phyloP scores from a whole-genome alignment of 2,329 filamentous ascomycete genomes.

The Penicillium glabrum region DNA sequence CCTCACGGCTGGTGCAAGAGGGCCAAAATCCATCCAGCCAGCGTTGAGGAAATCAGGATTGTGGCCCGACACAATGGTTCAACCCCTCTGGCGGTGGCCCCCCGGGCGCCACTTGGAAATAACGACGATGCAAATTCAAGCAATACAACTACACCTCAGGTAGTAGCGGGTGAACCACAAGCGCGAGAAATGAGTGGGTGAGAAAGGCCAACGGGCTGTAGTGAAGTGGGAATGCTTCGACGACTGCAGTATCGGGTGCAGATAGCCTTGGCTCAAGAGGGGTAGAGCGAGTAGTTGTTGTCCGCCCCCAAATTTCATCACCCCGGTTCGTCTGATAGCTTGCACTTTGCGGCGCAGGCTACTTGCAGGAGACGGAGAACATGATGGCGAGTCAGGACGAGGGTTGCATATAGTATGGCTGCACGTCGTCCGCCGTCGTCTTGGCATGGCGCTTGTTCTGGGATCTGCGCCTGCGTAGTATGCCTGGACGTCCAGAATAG shows the following conservation, averaged over 20 bases:
- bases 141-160: slow-evolving; percentile 20
- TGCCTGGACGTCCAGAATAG: background rate
- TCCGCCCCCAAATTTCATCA: slow-evolving; percentile 1
- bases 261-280: slow-evolving; percentile 17
- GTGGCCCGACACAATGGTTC: slow-evolving; percentile 31
- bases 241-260: slow-evolving; percentile 15
- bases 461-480: slow-evolving; percentile 17
- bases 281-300: slow-evolving; percentile 9
- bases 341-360: slow-evolving; percentile 17
- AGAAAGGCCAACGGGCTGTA: slow-evolving; percentile 7
- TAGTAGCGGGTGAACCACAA: slow-evolving; percentile 10
- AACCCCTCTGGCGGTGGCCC: slow-evolving; percentile 24
- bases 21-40: slow-evolving; percentile 13
- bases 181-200: slow-evolving; percentile 5
- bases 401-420: slow-evolving; percentile 16
- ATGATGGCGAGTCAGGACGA: slow-evolving; percentile 14
- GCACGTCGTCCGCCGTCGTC: slow-evolving; percentile 24
- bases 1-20: slow-evolving; percentile 13
- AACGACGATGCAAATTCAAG: slow-evolving; percentile 7
- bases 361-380: slow-evolving; percentile 12
- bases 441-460: slow-evolving; percentile 35
- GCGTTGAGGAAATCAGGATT: slow-evolving; percentile 11
- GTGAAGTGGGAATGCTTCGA: slow-evolving; percentile 10
- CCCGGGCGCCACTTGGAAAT: slow-evolving; percentile 11
- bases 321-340: slow-evolving; percentile 10